Evolutionary conservation across 2,329 filamentous ascomycete species (phyloP).

Genomic region (Verticillium dahliae): DNA sequence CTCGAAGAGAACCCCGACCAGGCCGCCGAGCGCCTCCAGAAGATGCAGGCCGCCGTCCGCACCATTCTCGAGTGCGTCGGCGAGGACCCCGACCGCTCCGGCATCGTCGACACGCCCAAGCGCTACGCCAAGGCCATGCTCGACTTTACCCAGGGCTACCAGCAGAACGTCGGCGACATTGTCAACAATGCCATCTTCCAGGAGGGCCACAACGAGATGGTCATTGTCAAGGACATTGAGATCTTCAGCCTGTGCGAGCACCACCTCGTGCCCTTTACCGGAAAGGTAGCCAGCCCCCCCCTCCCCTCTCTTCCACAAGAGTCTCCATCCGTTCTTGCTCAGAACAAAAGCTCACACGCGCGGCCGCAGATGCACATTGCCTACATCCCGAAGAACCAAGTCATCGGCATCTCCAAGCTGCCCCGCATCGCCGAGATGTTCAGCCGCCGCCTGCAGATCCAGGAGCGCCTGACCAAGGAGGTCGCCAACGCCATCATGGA

Average conservation of each 20-base stretch:
- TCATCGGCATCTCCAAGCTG: slow-evolving; percentile 92
- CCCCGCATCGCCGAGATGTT: slow-evolving; percentile 98
- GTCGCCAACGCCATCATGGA: slow-evolving; percentile 92
- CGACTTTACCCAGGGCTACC: slow-evolving; percentile 94
- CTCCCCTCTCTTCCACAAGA: not conserved
- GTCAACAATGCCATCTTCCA: slow-evolving; percentile 94
- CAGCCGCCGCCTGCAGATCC: slow-evolving; percentile 84
- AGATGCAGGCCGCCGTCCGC: slow-evolving; percentile 55
- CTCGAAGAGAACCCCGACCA: slow-evolving; percentile 50
- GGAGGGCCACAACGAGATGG: slow-evolving; percentile 93
- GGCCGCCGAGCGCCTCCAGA: slow-evolving; percentile 44
- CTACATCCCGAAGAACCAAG: slow-evolving; percentile 86
- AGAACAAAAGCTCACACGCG: not conserved
- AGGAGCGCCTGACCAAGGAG: slow-evolving; percentile 93
- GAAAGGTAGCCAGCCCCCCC: slow-evolving; percentile 58
- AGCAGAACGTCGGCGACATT: slow-evolving; percentile 86
- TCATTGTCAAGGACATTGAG: slow-evolving; percentile 97
- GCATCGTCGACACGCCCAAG: slow-evolving; percentile 63
- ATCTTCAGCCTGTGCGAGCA: slow-evolving; percentile 94
- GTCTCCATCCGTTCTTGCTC: too few species aligned
- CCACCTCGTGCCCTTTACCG: slow-evolving; percentile 91
- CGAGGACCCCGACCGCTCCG: slow-evolving; percentile 60
- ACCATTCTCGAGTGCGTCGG: slow-evolving; percentile 64
- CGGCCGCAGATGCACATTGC: slow-evolving; percentile 85
- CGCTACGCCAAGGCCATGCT: slow-evolving; percentile 94